Evolutionary conservation across 495 filamentous ascomycete species (phyloP), one percentile per base, ranked within the genome.

Genomic region (Choiromyces venosus): DNA sequence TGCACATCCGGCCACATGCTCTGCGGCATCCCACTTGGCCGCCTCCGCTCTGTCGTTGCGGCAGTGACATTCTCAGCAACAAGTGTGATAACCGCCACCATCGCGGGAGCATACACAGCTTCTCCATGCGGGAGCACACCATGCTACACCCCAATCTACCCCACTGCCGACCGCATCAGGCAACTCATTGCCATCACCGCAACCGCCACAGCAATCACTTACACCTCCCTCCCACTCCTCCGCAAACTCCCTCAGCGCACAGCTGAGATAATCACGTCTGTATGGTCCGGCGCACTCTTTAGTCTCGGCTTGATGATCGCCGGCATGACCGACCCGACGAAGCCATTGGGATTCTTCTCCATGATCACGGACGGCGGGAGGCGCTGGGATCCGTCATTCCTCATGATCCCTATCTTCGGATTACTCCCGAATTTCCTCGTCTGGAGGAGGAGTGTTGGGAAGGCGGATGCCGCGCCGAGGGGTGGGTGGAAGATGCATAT

Each of bases 1-100:
- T 89, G 87, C 73, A 88, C 87, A 18, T 88, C 87, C 2, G 88
- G 88, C 39, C 88, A 89, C 77, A 88, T 89, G 84, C 85, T 89
- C 42, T 88, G 87, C 73, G 88, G 88, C 0, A 71, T 89, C 7
- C 84, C 87, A 0, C 86, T 86, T 39, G 81, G 87, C 21, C 87
- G 85, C 4, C 75, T 82, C 29, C 85, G 87, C 61, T 88, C 87
- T 12, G 66, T 87, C 14, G 84, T 86, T 66, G 85, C 87, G 44
- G 87, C 87, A 0, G 83, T 81, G 9, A 81, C 84, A n/a, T 89
- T 89, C 83, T 89, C 88, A 80, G 83, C 83, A 1, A 79, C 84
- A 0, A 87, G 86, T 25, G 67, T 88, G 5, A 46, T 87, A 37
- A 87, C 87, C 0, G 85, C 87, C 38, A 85, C 85, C 35, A 74